These are phyloP conservation scores for Suhomyces sp. DNA, from an alignment of 805 yeast genomes.

Conservation along the genomic window DNA sequence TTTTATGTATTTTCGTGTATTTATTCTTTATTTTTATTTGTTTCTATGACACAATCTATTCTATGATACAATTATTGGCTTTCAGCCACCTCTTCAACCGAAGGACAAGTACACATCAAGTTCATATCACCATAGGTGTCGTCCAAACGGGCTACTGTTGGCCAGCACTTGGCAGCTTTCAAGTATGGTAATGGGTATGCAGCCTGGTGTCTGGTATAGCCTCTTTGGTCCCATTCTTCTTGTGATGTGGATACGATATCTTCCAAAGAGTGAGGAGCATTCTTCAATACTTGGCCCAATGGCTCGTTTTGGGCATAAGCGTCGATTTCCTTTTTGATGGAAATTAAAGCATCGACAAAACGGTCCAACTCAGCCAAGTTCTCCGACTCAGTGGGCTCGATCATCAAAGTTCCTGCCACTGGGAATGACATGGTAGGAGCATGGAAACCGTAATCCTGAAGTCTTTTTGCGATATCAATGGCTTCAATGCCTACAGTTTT, in stretches of 20 bases:
- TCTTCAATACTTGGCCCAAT: constrained; percentile 69
- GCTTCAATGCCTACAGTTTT: constrained; percentile 84
- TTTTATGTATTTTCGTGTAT: no score
- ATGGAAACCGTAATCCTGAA: constrained; percentile 98
- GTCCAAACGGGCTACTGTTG: constrained; percentile 86
- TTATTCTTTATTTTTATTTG: no score
- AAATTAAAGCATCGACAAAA: constrained; percentile 81
- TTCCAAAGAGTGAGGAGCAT: constrained; percentile 87
- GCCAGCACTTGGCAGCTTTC: constrained; percentile 85
- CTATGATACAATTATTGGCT: constrained; percentile 7
- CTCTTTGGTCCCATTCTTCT: constrained; percentile 77
- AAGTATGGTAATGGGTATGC: constrained; percentile 85
- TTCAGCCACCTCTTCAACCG: constrained; percentile 71
- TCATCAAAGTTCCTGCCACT: constrained; percentile 94
- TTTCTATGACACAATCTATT: background rate
- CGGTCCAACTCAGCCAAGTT: constrained; percentile 84
- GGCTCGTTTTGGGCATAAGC: constrained; percentile 65
- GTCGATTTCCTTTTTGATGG: constrained; percentile 79
- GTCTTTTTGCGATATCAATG: constrained; percentile 92
- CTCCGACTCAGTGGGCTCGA: constrained; percentile 97
- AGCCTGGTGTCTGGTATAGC: constrained; percentile 89
- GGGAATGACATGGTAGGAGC: constrained; percentile 99
- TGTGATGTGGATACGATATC: constrained; percentile 64
- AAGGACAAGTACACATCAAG: constrained; percentile 89
- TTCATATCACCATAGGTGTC: constrained; percentile 94